Base-by-base conservation (phyloP, 345 rosid genomes). In the Lumnitzera littorea region DNA sequence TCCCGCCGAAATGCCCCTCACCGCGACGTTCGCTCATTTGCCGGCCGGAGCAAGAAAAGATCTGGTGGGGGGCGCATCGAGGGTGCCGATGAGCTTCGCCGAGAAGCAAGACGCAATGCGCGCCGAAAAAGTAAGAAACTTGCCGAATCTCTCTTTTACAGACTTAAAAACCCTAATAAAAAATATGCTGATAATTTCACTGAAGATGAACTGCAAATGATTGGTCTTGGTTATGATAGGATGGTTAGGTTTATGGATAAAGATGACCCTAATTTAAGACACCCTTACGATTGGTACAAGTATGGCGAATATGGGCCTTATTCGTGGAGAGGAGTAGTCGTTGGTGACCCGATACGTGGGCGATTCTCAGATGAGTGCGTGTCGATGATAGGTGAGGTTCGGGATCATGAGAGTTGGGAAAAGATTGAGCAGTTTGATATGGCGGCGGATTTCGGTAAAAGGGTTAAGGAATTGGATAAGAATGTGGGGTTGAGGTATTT, bases 261-360 rank as follows among this genome's bases (percentile, higher is more conserved):
- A 67, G 95, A 89, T 63, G 99, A 89, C 74, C 96, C 97, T 1
- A 75, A 84, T 51, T 65, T 92, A 46, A 86, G 84, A 46, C 97
- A 92, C 65, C 99, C 91, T 1, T 67, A 80, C 66, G 95, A 92
- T 56, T 89, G 97, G 97, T 89, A 82, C 67, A 90, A 90, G 72
- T 92, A 92, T 51, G 98, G 97, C 3, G 98, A 92, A 66, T 85
- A 73, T 51, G 97, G 97, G 24, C 98, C 96, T 1, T 92, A 89
- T 78, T 87, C 96, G 27, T 89, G 97, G 97, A 85, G 96, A 3
- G 99, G 97, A 9, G 84, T 92, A 9, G 97, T 92, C n/a, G 80
- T 89, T 11, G 99, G 96, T 15, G 96, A 94, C 36, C 99, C 95
- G 0, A 66, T 89, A 20, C 87, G 83, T 12, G 96, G 99, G n/a